phyloP scores from a whole-genome alignment of 2,329 filamentous ascomycete species.

The Rhynchosporium agropyri region DNA sequence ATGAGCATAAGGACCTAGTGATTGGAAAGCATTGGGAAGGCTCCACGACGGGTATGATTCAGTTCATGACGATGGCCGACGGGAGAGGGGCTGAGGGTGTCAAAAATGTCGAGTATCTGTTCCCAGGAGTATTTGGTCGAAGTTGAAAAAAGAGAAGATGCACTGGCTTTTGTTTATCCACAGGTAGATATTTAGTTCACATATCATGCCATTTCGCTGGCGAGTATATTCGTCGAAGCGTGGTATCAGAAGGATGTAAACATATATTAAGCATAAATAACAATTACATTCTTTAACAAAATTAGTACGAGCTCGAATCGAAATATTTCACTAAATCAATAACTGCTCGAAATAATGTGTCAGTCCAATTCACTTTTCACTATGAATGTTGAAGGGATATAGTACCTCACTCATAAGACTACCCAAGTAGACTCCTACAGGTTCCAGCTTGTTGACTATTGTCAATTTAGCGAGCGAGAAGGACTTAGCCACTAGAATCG shows the following conservation, averaged over 20 bases:
- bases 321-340: too few relatives aligned
- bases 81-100: slow-evolving; percentile 74
- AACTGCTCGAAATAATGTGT: too few relatives aligned
- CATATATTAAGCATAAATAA: not conserved
- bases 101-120: slow-evolving; percentile 82
- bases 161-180: not conserved
- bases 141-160: not conserved
- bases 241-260: not conserved
- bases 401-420: not conserved
- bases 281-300: too few relatives aligned
- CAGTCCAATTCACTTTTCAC: too few relatives aligned
- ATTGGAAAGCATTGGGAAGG: slow-evolving; percentile 81
- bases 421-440: not conserved
- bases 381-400: too few relatives aligned
- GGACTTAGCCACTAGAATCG: too few relatives aligned
- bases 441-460: not conserved
- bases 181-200: slow-evolving; percentile 9
- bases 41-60: slow-evolving; percentile 73
- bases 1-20: slow-evolving; percentile 75
- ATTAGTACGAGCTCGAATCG: too few relatives aligned
- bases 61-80: slow-evolving; percentile 78
- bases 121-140: slow-evolving; percentile 60
- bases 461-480: not conserved
- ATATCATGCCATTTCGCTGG: not conserved
- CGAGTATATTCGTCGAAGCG: not conserved